Conservation (phyloP, 208 protist species). For the Balamuthia mandrillaris region DNA sequence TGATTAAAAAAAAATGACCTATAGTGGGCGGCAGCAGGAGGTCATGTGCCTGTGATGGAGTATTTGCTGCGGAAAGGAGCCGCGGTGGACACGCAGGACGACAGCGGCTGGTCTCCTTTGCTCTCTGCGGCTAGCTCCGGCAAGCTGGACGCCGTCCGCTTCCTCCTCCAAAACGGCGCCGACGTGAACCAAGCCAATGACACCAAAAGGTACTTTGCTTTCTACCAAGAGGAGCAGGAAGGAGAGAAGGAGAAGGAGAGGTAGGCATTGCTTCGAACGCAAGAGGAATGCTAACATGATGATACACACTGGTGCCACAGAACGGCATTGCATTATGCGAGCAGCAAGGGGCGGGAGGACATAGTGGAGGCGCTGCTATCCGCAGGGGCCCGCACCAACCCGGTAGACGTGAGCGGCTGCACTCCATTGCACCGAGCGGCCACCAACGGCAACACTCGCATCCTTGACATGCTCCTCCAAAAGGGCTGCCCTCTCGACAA, state of each 20-base stretch:
- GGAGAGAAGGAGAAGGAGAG: too few species aligned
- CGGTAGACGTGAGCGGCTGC: too few species aligned
- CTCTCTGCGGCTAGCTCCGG: background rate
- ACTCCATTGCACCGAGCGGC: too few species aligned
- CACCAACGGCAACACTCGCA: too few species aligned
- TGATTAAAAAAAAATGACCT: too few species aligned
- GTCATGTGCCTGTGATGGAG: background rate
- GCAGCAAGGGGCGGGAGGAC: slow-evolving; percentile 6
- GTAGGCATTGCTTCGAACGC: too few species aligned
- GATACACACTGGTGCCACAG: too few species aligned
- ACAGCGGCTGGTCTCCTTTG: background rate
- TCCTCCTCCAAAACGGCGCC: background rate
- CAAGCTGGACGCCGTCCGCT: background rate
- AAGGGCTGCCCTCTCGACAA: background rate
- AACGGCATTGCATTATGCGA: slow-evolving; percentile 19
- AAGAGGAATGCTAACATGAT: too few species aligned
- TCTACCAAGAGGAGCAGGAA: too few species aligned
- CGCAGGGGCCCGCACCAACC: background rate
- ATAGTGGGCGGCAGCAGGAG: too few species aligned
- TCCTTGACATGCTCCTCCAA: background rate
- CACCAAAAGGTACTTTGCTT: background rate
- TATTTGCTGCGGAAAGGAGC: slow-evolving; percentile 8
- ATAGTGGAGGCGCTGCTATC: background rate
- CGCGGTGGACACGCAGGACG: background rate
- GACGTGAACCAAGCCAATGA: background rate